These are phyloP conservation scores for Trichoderma sp. DNA, from an alignment of 2,329 filamentous ascomycete species.

Conservation along the genomic window DNA sequence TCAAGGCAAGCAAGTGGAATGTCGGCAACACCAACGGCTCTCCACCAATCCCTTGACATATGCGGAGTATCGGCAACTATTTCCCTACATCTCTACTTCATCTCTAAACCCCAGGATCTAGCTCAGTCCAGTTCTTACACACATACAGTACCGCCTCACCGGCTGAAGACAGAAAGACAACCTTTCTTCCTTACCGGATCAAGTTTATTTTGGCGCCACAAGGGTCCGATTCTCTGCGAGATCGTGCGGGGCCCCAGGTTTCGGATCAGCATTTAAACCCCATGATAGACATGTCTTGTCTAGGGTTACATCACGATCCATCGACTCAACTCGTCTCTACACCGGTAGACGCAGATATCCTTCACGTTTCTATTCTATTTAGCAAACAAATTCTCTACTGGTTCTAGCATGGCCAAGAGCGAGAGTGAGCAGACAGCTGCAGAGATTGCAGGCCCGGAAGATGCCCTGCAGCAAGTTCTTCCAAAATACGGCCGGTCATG, in stretches of 20 bases:
- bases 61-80: not conserved
- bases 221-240: not conserved
- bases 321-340: not conserved
- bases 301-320: not conserved
- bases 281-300: not conserved
- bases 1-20: not conserved
- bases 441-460: not conserved
- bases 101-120: not conserved
- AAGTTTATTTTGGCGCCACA: not conserved
- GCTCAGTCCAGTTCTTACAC: not conserved
- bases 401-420: not conserved
- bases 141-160: not conserved
- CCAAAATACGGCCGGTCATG: not conserved
- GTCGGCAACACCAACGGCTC: not conserved
- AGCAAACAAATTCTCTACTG: not conserved
- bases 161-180: not conserved
- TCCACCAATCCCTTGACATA: not conserved
- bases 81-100: not conserved
- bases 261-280: constrained; percentile 1
- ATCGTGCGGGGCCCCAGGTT: not conserved
- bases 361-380: not conserved
- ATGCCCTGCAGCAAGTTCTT: not conserved
- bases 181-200: not conserved
- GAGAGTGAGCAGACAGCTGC: not conserved
- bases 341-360: not conserved